phyloP scores from a whole-genome alignment of 164 flowering plant species.

The Vitis riparia region DNA sequence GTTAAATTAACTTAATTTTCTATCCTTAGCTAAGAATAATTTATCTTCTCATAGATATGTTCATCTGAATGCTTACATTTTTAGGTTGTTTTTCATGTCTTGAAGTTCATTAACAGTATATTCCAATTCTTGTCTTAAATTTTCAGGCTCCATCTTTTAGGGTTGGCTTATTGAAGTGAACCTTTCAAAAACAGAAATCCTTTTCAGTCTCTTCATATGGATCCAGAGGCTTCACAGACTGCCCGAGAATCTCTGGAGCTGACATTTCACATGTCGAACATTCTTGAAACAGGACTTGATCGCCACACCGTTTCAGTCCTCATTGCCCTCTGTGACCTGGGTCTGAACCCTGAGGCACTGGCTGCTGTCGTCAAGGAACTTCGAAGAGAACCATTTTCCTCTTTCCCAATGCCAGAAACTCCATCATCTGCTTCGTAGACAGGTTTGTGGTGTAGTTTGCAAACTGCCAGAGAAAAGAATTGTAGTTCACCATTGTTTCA shows the following conservation, averaged over 20 bases:
- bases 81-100: too few species aligned
- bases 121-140: too few species aligned
- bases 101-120: too few species aligned
- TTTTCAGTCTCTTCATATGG: conserved; percentile 31
- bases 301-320: conserved; percentile 89
- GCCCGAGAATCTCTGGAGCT: conserved; percentile 73
- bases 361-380: conserved; percentile 83
- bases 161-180: too few species aligned
- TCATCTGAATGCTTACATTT: too few species aligned
- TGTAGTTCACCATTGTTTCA: too few species aligned
- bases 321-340: conserved; percentile 75
- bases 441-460: neutral
- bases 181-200: too few species aligned
- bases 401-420: conserved; percentile 10
- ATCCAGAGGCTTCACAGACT: conserved; percentile 57
- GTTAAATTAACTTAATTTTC: too few species aligned
- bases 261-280: conserved; percentile 79
- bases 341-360: conserved; percentile 75
- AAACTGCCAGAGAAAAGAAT: too few species aligned
- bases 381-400: conserved; percentile 35
- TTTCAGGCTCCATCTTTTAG: too few species aligned
- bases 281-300: conserved; percentile 86
- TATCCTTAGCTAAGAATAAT: too few species aligned
- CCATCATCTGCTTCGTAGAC: conserved; percentile 4
- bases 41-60: too few species aligned